Base-by-base conservation (phyloP, 225 moss, liverwort and hornwort genomes). In the Physcomitrium patens region DNA sequence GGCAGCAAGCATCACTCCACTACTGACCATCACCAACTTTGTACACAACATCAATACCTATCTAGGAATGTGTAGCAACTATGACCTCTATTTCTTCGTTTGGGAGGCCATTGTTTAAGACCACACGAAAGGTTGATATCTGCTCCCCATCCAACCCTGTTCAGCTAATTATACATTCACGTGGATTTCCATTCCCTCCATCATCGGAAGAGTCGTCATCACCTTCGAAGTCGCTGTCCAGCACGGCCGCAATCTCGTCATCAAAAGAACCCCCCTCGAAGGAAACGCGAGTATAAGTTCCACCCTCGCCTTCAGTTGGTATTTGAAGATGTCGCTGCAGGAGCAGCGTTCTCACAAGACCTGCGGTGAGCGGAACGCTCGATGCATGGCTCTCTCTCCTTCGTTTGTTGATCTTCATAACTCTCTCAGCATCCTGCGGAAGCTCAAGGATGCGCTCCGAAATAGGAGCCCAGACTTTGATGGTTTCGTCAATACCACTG, bases 81-180 rank as follows among this genome's bases (percentile, higher is more conserved):
- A 53, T n/a, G 17, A 18, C 15, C 17, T n/a, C 48, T 15, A 11
- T 7, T 53, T 53, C 53, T 15, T 53, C 53, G 16, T 53, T 17
- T n/a, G 7, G n/a, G 53, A 53, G 53, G 16, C 17, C 17, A 18
- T 53, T 15, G 53, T 53, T 17, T 18, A 15, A 15, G 1, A 49
- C 49, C 7, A 53, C 53, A 53, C 17, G 17, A 5, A 53, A 53
- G 6, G 17, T 53, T n/a, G 53, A 8, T 6, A 53, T 15, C n/a
- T 22, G 13, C 43, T 20, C 23, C 46, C 54, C 58, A 3, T 26
- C 0, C 54, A 45, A 56, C 14, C 60, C 18, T 9, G 61, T 27
- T 86, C 84, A 96, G 71, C 89, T 91, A 49, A 92, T 92, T 15
- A 94, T 92, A 83, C 96, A 96, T 81, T 96, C 96, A 45, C 94